Conservation (phyloP, 805 yeast genomes). For the Saturnispora gosingensis region DNA sequence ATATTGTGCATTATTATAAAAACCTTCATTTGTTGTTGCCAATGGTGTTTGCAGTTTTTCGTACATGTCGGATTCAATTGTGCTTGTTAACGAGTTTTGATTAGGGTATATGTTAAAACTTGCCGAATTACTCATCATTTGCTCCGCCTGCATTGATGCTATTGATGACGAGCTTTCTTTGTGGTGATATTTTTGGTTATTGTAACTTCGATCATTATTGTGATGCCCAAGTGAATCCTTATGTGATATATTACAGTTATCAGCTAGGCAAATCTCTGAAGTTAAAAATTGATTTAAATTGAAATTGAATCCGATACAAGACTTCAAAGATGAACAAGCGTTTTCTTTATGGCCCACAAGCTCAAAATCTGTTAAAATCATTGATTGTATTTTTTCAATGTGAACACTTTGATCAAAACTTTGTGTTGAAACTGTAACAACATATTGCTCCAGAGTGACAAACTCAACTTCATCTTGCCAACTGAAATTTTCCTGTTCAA, state of each 20-base stretch:
- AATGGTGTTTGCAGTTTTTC: neutral
- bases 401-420: neutral
- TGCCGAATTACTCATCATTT: neutral
- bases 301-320: constrained; percentile 3
- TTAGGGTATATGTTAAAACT: neutral
- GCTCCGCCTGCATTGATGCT: neutral
- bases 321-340: neutral
- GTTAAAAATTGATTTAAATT: neutral
- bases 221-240: neutral
- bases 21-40: neutral
- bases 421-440: neutral
- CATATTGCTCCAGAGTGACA: constrained; percentile 1
- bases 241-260: neutral
- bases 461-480: neutral
- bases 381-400: constrained; percentile 3
- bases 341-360: neutral
- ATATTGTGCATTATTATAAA: neutral
- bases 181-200: neutral
- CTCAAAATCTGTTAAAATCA: constrained; percentile 1
- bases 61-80: neutral
- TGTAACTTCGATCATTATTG: neutral
- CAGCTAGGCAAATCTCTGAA: neutral
- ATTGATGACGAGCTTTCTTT: neutral
- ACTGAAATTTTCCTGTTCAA: neutral
- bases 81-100: neutral